These are phyloP conservation scores for Oryza meridionalis DNA, from an alignment of 176 grass and related monocot genomes.

Conservation along the genomic window DNA sequence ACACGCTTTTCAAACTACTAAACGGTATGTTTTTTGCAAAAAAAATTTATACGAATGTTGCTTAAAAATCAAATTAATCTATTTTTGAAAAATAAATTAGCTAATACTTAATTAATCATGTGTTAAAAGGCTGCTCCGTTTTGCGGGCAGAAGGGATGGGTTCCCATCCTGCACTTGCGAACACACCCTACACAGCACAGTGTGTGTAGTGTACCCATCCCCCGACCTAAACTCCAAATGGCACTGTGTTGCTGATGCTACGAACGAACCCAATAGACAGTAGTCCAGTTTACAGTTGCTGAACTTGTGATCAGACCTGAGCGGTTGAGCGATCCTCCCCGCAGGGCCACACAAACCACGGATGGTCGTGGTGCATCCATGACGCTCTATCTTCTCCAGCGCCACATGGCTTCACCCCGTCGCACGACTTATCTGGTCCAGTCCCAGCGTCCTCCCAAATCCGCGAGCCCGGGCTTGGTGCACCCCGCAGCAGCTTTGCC, in stretches of 20 bases:
- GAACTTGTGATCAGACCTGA: not conserved
- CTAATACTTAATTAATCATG: too few relatives aligned
- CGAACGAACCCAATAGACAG: not conserved
- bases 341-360: conserved; percentile 51
- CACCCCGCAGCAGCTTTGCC: not conserved
- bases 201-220: too few relatives aligned
- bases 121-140: too few relatives aligned
- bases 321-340: not conserved
- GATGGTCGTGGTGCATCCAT: conserved; percentile 31
- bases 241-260: not conserved
- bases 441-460: conserved; percentile 29
- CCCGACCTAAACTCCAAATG: not conserved
- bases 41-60: too few relatives aligned
- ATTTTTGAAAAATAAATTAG: too few relatives aligned
- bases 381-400: conserved; percentile 54
- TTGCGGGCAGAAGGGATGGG: too few relatives aligned
- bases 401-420: conserved; percentile 47
- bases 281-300: not conserved
- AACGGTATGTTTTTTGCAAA: too few relatives aligned
- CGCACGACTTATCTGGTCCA: conserved; percentile 47
- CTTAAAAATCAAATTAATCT: too few relatives aligned
- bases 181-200: too few relatives aligned
- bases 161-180: too few relatives aligned
- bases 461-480: not conserved
- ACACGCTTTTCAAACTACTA: too few relatives aligned